Conservation (phyloP, 163 green algal genomes). For the Volvox carteri region DNA sequence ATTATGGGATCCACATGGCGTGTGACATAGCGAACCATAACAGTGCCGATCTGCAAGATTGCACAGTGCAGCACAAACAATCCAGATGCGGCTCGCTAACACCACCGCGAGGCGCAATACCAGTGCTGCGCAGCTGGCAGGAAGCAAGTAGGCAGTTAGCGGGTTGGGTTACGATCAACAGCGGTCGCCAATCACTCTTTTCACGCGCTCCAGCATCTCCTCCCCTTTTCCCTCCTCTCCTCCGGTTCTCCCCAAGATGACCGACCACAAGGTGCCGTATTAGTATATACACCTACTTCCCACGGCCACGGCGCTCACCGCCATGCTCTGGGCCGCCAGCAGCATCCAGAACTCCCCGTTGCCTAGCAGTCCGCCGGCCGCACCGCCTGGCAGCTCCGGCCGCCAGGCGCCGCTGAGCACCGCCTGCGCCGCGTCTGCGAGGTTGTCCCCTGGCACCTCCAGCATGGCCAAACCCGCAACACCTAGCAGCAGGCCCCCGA, state of each 20-base stretch:
- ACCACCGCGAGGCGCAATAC: too few relatives aligned
- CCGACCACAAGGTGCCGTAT: too few relatives aligned
- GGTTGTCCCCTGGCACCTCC: slow-evolving; percentile 77
- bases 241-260: too few relatives aligned
- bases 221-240: too few relatives aligned
- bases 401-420: slow-evolving; percentile 27
- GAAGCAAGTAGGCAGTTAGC: too few relatives aligned
- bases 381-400: background rate
- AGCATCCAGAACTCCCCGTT: slow-evolving; percentile 92
- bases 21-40: slow-evolving; percentile 70
- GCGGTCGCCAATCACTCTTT: too few relatives aligned
- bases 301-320: slow-evolving; percentile 69
- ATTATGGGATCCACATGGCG: slow-evolving; percentile 88
- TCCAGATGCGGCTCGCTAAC: too few relatives aligned
- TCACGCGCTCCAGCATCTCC: too few relatives aligned
- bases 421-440: slow-evolving; percentile 14
- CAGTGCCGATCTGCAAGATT: slow-evolving; percentile 23
- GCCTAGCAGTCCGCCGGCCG: background rate
- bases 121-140: too few relatives aligned
- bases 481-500: slow-evolving; percentile 78
- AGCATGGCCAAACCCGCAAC: slow-evolving; percentile 86
- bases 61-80: background rate
- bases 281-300: too few relatives aligned
- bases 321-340: slow-evolving; percentile 93
- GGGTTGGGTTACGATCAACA: too few relatives aligned